Conservation (phyloP, 176 grass and related monocot genomes). For the Ensete glaucum region DNA sequence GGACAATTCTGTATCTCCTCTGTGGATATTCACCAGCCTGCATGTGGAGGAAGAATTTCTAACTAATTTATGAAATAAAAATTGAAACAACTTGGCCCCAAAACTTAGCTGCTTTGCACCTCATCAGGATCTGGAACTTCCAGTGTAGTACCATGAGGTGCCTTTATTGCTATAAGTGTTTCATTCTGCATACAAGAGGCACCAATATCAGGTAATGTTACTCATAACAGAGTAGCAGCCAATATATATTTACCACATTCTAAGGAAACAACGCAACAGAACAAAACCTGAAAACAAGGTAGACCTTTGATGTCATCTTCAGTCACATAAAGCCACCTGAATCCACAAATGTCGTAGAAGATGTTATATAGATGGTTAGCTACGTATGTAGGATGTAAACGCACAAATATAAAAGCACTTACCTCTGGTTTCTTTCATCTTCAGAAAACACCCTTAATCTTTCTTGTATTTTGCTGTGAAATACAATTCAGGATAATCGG, state of each 20-base stretch:
- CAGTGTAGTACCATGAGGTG: constrained; percentile 71
- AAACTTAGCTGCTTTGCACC: constrained; percentile 29
- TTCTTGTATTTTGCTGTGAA: constrained; percentile 61
- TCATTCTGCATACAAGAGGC: constrained; percentile 49
- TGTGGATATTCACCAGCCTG: constrained; percentile 57
- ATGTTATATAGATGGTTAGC: neutral
- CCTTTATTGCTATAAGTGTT: constrained; percentile 88
- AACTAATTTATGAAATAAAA: neutral
- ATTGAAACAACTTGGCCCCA: neutral
- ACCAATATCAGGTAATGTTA: neutral
- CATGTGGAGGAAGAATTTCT: constrained; percentile 24
- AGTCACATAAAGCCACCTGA: constrained; percentile 89
- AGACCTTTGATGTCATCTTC: constrained; percentile 94
- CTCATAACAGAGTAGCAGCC: neutral
- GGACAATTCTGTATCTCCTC: constrained; percentile 78
- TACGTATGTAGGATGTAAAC: neutral
- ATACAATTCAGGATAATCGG: constrained; percentile 18
- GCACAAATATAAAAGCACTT: constrained; percentile 20
- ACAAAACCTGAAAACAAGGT: constrained; percentile 75
- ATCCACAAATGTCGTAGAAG: neutral
- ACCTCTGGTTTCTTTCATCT: constrained; percentile 71
- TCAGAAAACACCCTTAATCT: constrained; percentile 58
- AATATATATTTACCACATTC: neutral
- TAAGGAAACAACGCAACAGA: neutral
- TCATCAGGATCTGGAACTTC: constrained; percentile 89